Evolutionary conservation across 2,329 filamentous ascomycete genomes (phyloP), one percentile per base, ranked within the genome.

Genomic region (Colletotrichum sp.): DNA sequence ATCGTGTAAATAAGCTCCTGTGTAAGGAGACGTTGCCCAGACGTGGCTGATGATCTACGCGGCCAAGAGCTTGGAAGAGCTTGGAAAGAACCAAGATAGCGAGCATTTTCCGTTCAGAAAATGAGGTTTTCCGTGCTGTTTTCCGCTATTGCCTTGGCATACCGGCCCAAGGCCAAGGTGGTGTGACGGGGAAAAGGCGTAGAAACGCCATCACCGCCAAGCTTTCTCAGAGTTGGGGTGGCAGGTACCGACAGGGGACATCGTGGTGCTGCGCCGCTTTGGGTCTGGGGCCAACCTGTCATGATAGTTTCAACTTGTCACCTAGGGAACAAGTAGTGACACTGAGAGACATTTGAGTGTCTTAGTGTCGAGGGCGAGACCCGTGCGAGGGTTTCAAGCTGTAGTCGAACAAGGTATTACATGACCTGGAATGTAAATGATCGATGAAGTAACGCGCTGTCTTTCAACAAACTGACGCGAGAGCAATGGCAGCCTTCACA

Each of bases 101-200:
- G 43, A 38, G 15, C 66, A 61, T 71, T 28, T 71, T 68, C 71
- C 43, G 43, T 61, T 13, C 7, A 28, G 4, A 24, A 52, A 18
- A 15, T 2, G 30, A 13, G 34, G 48, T 74, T 74, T 61, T 71
- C 71, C 66, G 58, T 58, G 18, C 3, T 62, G 12, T 71, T 74
- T 74, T 74, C 71, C 71, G 71, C 38, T 36, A 36, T 66, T 30
- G 36, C 52, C 71, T 74, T 74, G 71, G 71, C 71, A n/a, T 55
- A 26, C 55, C 24, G 52, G 60, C 48, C 60, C 16, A 73, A 28
- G 21, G 13, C 28, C 66, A 60, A 60, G 60, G 32, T 58, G 58
- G 60, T 26, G 60, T 24, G 60, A 74, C 34, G 28, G 60, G 60
- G 30, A 61, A 74, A 28, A 56, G 13, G 67, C 30, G 48, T 58